phyloP scores from a whole-genome alignment of 2,329 filamentous ascomycete species.

The Leptographium lundbergii region DNA sequence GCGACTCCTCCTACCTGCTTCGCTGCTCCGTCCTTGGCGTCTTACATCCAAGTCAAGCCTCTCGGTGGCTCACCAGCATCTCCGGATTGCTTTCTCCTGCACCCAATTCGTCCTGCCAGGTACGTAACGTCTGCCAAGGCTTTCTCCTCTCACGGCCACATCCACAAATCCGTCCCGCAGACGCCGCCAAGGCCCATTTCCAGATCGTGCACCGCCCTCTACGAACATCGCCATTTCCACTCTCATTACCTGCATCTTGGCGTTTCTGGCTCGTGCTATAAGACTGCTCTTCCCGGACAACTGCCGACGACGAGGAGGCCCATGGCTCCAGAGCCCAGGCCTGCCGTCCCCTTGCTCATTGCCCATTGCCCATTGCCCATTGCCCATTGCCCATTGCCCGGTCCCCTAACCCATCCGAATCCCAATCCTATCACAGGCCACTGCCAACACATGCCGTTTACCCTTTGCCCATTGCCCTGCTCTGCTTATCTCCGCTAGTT shows the following conservation, averaged over 20 bases:
- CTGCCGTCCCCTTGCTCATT: neutral
- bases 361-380: neutral
- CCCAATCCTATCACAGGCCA: neutral
- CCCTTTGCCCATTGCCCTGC: neutral
- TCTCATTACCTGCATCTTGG: neutral
- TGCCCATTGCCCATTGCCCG: neutral
- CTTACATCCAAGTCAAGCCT: slow-evolving; percentile 1
- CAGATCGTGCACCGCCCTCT: neutral
- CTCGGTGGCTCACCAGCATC: slow-evolving; percentile 1
- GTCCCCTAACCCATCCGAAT: neutral
- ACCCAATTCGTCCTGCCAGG: slow-evolving; percentile 5
- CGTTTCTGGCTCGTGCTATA: neutral
- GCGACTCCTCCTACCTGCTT: neutral
- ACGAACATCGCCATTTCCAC: slow-evolving; percentile 8
- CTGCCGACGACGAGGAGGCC: neutral
- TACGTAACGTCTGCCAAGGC: slow-evolving; percentile 8
- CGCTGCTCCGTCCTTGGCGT: neutral
- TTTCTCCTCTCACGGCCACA: slow-evolving; percentile 3
- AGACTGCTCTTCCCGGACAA: neutral
- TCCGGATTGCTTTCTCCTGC: neutral
- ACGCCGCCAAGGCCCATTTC: slow-evolving; percentile 4
- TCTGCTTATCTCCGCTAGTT: neutral
- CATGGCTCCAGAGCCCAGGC: neutral
- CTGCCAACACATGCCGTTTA: neutral
- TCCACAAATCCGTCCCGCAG: slow-evolving; percentile 4